These are phyloP conservation scores for Mycosphaerella arachidis DNA, from an alignment of 2,329 filamentous ascomycete species.

Conservation along the genomic window DNA sequence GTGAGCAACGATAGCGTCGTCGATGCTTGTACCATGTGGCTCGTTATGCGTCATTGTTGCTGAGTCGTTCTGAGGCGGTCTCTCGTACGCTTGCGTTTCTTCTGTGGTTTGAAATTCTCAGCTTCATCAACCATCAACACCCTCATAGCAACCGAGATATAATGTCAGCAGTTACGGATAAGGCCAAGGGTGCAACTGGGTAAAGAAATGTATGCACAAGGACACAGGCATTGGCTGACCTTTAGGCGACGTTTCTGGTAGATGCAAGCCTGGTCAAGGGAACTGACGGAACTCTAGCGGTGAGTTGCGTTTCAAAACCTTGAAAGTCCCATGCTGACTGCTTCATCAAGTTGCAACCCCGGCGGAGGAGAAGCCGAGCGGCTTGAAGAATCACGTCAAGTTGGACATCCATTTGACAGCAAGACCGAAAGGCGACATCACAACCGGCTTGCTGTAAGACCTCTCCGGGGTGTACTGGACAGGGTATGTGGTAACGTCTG, in stretches of 20 bases:
- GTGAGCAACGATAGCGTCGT: background rate
- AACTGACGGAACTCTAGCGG: background rate
- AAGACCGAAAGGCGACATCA: conserved; percentile 30
- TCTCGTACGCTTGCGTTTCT: background rate
- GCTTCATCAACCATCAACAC: background rate
- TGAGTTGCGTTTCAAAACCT: background rate
- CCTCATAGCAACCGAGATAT: background rate
- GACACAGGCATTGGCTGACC: too few species aligned
- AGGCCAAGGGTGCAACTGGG: background rate
- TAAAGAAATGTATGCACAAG: background rate
- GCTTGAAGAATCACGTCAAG: conserved; percentile 28
- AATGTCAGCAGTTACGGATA: background rate
- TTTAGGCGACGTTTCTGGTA: background rate
- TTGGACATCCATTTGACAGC: conserved; percentile 29
- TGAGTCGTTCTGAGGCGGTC: background rate
- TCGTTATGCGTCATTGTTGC: background rate
- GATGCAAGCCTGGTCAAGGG: background rate
- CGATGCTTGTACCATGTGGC: background rate
- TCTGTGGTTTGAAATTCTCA: too few species aligned
- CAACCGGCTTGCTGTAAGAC: conserved; percentile 27
- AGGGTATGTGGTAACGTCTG: background rate
- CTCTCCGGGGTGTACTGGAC: background rate
- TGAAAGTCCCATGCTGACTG: background rate
- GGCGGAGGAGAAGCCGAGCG: conserved; percentile 18
- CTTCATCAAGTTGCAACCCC: background rate